Conservation (phyloP, 306 rosid genomes). For the Sindora glabra region DNA sequence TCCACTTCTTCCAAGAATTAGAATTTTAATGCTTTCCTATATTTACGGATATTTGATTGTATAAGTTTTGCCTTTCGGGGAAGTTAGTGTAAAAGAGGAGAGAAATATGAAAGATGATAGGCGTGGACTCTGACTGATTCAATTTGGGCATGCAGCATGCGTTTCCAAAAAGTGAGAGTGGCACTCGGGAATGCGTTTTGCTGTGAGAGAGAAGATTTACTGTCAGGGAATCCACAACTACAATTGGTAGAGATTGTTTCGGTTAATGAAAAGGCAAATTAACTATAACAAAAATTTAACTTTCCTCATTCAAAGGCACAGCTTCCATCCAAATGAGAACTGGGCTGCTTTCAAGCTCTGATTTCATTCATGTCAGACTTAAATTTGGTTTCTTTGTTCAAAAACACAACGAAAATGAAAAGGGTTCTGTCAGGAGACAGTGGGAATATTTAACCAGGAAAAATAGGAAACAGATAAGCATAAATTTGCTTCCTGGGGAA, state of each 20-base stretch:
- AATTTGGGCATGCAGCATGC: conserved; percentile 31
- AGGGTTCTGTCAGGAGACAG: no score
- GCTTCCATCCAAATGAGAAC: no score
- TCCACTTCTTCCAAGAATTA: background rate
- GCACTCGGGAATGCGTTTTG: conserved; percentile 1
- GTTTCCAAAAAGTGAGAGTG: background rate
- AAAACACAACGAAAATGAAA: no score
- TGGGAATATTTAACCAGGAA: no score
- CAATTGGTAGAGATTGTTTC: conserved; percentile 3
- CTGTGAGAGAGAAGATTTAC: conserved; percentile 1
- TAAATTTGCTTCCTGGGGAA: no score
- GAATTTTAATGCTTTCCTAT: background rate
- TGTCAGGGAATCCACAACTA: conserved; percentile 2
- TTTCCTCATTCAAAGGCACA: background rate
- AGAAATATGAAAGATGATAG: background rate
- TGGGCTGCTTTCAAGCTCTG: no score
- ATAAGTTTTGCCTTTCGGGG: background rate
- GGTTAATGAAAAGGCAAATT: conserved; percentile 19
- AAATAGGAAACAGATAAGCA: no score
- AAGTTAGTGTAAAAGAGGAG: background rate
- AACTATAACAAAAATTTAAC: background rate
- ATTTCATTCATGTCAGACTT: no score
- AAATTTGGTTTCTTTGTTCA: no score
- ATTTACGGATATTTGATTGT: background rate
- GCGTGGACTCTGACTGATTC: conserved; percentile 50